Conservation (phyloP, 805 yeast species). For the Pichia eremophila region DNA sequence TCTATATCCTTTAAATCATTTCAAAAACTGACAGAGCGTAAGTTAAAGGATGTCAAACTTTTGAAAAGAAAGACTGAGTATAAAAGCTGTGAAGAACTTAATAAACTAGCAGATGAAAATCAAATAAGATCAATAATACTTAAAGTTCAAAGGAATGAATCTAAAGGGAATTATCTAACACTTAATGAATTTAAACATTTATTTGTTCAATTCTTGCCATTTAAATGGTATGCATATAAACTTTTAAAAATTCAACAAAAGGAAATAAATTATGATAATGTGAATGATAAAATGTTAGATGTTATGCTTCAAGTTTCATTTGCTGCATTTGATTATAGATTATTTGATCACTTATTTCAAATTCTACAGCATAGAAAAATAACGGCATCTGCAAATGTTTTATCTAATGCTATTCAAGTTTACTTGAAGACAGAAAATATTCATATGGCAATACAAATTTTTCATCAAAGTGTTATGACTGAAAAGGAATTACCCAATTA, state of each 20-base stretch:
- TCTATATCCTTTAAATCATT: neutral
- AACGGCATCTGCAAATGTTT: constrained; percentile 9
- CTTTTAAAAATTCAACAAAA: constrained; percentile 12
- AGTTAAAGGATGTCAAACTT: neutral
- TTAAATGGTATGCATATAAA: constrained; percentile 14
- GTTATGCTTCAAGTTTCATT: constrained; percentile 14
- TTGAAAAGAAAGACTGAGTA: neutral
- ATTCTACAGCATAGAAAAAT: constrained; percentile 9
- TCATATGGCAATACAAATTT: constrained; percentile 20
- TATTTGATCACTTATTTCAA: constrained; percentile 18
- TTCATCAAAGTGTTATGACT: constrained; percentile 22
- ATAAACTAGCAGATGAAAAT: constrained; percentile 1
- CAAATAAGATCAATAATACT: constrained; percentile 4
- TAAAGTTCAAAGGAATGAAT: constrained; percentile 4
- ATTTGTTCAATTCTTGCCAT: constrained; percentile 11
- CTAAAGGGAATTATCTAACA: constrained; percentile 9
- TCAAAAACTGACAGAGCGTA: neutral
- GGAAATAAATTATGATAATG: constrained; percentile 12
- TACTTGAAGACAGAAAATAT: constrained; percentile 20
- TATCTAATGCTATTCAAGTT: constrained; percentile 17
- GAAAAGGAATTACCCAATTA: constrained; percentile 9
- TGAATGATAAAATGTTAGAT: constrained; percentile 10
- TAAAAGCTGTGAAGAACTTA: constrained; percentile 3
- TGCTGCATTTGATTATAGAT: constrained; percentile 14
- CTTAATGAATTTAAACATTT: constrained; percentile 19